Evolutionary conservation across 1,139 yeast species (phyloP).

Genomic region (Yamadazyma sp.): DNA sequence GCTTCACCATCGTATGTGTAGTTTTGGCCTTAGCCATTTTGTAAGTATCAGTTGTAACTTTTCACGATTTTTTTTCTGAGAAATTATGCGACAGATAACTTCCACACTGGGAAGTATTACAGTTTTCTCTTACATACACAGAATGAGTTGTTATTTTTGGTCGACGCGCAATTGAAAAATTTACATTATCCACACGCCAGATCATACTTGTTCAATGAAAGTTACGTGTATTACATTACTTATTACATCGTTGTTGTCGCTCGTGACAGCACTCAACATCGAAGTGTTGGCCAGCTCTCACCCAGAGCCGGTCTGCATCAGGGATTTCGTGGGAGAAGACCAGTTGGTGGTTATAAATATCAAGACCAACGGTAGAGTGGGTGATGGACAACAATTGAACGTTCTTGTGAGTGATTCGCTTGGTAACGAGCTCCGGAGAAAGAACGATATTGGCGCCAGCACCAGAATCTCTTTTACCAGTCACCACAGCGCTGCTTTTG

Average conservation of each 20-base stretch:
- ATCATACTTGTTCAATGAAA: constrained; percentile 9
- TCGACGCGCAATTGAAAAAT: constrained; percentile 12
- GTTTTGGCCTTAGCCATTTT: constrained; percentile 45
- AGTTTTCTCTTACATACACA: too few relatives aligned
- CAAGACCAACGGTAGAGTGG: constrained; percentile 66
- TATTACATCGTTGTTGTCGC: constrained; percentile 20
- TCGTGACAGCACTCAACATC: constrained; percentile 35
- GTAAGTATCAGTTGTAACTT: constrained; percentile 1
- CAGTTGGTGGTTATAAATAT: constrained; percentile 84
- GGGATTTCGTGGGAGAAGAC: constrained; percentile 84
- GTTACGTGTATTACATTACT: constrained; percentile 9
- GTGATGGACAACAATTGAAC: constrained; percentile 82
- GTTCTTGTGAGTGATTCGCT: constrained; percentile 61
- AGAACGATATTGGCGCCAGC: constrained; percentile 64
- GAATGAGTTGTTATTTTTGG: not conserved
- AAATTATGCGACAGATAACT: constrained; percentile 15
- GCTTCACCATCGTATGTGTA: constrained; percentile 49
- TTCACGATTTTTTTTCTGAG: constrained; percentile 3
- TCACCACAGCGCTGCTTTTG: constrained; percentile 80
- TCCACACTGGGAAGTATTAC: constrained; percentile 17
- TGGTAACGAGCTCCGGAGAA: constrained; percentile 70
- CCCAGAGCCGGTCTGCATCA: constrained; percentile 62
- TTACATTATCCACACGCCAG: constrained; percentile 10
- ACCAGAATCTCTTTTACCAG: constrained; percentile 80
- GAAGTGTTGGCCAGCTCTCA: constrained; percentile 37